Evolutionary conservation across 306 rosid species (phyloP).

Genomic region (Malus sieversii): DNA sequence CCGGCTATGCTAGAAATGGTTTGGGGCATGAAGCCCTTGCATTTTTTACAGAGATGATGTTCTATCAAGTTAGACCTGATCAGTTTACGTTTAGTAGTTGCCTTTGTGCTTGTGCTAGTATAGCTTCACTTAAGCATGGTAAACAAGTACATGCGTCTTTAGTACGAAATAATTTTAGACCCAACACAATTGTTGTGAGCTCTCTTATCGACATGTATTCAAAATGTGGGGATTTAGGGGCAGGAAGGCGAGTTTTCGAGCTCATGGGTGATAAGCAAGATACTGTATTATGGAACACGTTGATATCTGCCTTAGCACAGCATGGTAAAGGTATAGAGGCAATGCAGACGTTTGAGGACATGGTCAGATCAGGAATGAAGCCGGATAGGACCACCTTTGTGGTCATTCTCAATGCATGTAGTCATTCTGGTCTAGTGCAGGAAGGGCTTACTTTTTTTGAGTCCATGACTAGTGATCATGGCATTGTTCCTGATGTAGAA

Average conservation of each 20-base stretch:
- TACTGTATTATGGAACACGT: constrained; percentile 66
- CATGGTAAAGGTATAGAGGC: constrained; percentile 61
- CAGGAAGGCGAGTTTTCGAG: constrained; percentile 39
- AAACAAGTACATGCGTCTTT: constrained; percentile 60
- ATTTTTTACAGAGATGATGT: constrained; percentile 52
- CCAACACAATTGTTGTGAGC: constrained; percentile 59
- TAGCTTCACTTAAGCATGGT: constrained; percentile 61
- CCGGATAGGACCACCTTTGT: constrained; percentile 54
- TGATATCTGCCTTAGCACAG: constrained; percentile 62
- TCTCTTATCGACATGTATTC: constrained; percentile 79
- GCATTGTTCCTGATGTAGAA: constrained; percentile 60
- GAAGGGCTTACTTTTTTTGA: constrained; percentile 63
- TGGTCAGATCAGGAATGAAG: constrained; percentile 55
- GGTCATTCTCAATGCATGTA: constrained; percentile 59
- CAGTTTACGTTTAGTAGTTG: constrained; percentile 76
- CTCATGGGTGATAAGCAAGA: constrained; percentile 45
- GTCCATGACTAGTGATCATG: constrained; percentile 47
- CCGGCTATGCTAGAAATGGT: constrained; percentile 62
- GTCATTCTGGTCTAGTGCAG: constrained; percentile 65
- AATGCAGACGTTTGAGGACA: constrained; percentile 36
- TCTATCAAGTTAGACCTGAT: constrained; percentile 47
- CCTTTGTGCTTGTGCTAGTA: constrained; percentile 62
- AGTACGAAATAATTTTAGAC: constrained; percentile 46
- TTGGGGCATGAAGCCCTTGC: constrained; percentile 64
- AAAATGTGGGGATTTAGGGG: constrained; percentile 61